These are phyloP conservation scores for Penicillium pulvis DNA, from an alignment of 495 filamentous ascomycete genomes.

Conservation along the genomic window DNA sequence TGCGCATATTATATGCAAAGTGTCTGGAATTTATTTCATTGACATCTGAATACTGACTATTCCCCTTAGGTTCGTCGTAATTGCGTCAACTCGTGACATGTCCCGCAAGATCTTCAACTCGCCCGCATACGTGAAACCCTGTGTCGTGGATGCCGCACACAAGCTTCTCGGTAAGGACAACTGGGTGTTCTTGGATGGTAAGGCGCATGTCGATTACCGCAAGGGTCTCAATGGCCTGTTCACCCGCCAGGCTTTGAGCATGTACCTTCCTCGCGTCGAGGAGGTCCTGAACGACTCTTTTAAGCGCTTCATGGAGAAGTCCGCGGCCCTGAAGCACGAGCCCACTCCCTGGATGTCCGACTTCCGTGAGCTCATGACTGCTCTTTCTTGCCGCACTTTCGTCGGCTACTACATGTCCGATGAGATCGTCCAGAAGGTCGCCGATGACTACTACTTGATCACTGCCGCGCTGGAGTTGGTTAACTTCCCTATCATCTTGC, in stretches of 20 bases:
- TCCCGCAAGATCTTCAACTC: slow-evolving; percentile 98
- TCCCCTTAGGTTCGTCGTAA: slow-evolving; percentile 82
- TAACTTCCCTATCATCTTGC: slow-evolving; percentile 97
- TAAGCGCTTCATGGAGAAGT: slow-evolving; percentile 71
- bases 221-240: slow-evolving; percentile 95
- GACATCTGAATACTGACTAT: slow-evolving; percentile 12
- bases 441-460: slow-evolving; percentile 95
- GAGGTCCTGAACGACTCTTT: slow-evolving; percentile 90
- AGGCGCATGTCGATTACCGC: slow-evolving; percentile 92
- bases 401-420: slow-evolving; percentile 94
- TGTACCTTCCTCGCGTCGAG: slow-evolving; percentile 90
- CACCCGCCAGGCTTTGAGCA: slow-evolving; percentile 83
- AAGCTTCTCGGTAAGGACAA: slow-evolving; percentile 91
- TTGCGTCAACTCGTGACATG: slow-evolving; percentile 94
- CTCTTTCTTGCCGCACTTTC: slow-evolving; percentile 92
- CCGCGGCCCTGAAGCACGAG: slow-evolving; percentile 63
- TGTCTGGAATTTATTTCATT: background rate
- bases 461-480: slow-evolving; percentile 95
- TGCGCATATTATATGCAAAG: background rate
- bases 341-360: slow-evolving; percentile 85
- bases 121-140: slow-evolving; percentile 89
- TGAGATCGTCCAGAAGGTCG: slow-evolving; percentile 88
- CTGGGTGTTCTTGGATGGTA: slow-evolving; percentile 98
- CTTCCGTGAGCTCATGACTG: slow-evolving; percentile 96
- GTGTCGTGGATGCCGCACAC: slow-evolving; percentile 92